A percentile compares a stretch with the other conserved stretches of the same genome.
phyloP scores from a whole-genome alignment of 139 green algal genomes.

The Tetraselmis striata region DNA sequence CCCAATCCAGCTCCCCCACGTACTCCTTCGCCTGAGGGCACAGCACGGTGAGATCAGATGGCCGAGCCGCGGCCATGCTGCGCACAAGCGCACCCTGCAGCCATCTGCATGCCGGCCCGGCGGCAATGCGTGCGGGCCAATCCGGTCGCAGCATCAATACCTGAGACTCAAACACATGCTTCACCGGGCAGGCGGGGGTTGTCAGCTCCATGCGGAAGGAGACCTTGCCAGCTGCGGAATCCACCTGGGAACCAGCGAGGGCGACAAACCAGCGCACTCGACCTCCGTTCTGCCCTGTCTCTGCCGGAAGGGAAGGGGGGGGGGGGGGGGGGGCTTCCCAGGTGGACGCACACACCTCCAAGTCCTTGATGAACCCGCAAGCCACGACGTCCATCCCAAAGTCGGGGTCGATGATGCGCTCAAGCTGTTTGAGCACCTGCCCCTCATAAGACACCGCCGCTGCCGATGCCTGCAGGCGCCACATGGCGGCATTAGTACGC shows the following conservation, averaged over 20 bases:
- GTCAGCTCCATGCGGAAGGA: constrained; percentile 89
- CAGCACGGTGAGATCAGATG: too few species aligned
- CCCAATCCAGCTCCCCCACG: constrained; percentile 54
- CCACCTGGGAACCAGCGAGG: background rate
- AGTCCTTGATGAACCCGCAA: constrained; percentile 93
- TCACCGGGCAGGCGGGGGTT: constrained; percentile 95
- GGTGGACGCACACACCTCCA: constrained; percentile 52
- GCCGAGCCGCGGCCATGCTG: background rate
- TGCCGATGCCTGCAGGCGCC: background rate
- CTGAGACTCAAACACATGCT: constrained; percentile 84
- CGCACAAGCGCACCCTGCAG: background rate
- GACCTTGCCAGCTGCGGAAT: constrained; percentile 36
- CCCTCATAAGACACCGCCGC: constrained; percentile 20
- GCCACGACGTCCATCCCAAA: constrained; percentile 93
- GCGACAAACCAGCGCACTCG: too few species aligned
- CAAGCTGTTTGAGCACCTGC: constrained; percentile 74
- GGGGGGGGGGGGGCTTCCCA: too few species aligned
- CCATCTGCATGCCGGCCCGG: too few species aligned
- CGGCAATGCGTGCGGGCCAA: too few species aligned
- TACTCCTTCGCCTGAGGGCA: constrained; percentile 20
- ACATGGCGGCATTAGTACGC: too few species aligned
- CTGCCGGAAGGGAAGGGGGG: too few species aligned
- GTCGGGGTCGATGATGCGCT: constrained; percentile 92
- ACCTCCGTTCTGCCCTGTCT: too few species aligned
- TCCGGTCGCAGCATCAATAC: too few species aligned